Conservation (phyloP, 2,329 filamentous ascomycete genomes). For the Talaromyces sp. region DNA sequence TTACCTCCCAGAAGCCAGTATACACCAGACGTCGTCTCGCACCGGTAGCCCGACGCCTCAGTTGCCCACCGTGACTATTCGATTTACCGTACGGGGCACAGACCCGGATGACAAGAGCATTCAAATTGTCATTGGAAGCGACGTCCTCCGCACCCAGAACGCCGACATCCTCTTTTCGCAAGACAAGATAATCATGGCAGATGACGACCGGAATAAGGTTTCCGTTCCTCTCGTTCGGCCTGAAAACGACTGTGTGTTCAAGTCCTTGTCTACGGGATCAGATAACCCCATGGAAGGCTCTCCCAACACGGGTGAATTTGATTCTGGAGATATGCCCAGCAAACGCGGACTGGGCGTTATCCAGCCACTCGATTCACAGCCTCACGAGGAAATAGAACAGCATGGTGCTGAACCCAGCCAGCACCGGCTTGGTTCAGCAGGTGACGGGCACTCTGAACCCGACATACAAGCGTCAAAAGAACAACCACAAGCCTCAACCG, state of each 20-base stretch:
- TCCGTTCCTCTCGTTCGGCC: constrained; percentile 89
- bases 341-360: background rate
- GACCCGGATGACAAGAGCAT: constrained; percentile 55
- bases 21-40: constrained; percentile 66
- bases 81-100: constrained; percentile 67
- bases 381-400: constrained; percentile 14
- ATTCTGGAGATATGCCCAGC: constrained; percentile 12
- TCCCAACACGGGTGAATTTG: constrained; percentile 11
- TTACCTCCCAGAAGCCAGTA: constrained; percentile 85
- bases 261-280: constrained; percentile 62
- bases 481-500: constrained; percentile 15
- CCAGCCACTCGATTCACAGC: constrained; percentile 28
- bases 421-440: constrained; percentile 15
- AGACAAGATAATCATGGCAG: constrained; percentile 81
- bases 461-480: constrained; percentile 14
- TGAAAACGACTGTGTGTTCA: constrained; percentile 79
- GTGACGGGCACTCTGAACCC: constrained; percentile 11
- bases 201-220: constrained; percentile 79
- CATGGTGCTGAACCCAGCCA: constrained; percentile 17
- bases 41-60: constrained; percentile 70
- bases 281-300: constrained; percentile 14
- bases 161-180: constrained; percentile 90
- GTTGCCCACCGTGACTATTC: constrained; percentile 74
- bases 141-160: constrained; percentile 77
- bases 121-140: constrained; percentile 85